Evolutionary conservation across 1,284 basidiomycete genomes (phyloP).

Genomic region (Omphalotus olearius): DNA sequence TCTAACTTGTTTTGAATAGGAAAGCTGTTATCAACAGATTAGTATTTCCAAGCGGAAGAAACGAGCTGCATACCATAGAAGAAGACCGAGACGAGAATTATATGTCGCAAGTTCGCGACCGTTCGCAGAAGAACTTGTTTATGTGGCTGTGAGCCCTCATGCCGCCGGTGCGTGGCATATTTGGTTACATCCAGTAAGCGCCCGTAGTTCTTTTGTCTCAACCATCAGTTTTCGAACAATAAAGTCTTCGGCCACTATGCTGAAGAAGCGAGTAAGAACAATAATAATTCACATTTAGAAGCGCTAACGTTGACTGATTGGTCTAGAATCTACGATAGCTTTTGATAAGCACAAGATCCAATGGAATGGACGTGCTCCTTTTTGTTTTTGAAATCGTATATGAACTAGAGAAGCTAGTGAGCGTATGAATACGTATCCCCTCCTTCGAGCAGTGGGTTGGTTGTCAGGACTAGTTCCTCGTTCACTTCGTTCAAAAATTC

Average conservation of each 20-base stretch:
- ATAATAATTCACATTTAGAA: not conserved
- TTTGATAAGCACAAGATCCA: not conserved
- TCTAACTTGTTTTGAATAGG: too few species aligned
- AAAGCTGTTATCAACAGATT: too few species aligned
- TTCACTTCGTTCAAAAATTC: not conserved
- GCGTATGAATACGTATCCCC: too few species aligned
- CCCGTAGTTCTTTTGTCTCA: not conserved
- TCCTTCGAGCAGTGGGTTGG: not conserved
- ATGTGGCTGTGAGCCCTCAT: not conserved
- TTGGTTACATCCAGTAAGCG: not conserved
- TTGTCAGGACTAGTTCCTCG: not conserved
- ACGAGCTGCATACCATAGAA: too few species aligned
- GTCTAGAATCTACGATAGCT: not conserved
- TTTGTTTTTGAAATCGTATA: not conserved
- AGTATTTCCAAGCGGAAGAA: too few species aligned
- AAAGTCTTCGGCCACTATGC: not conserved
- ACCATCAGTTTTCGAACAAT: not conserved
- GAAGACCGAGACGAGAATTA: too few species aligned
- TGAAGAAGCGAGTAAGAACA: not conserved
- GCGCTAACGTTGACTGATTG: not conserved
- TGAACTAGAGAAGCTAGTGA: not conserved
- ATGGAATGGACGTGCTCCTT: not conserved
- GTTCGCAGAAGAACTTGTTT: not conserved
- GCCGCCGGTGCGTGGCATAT: too few species aligned
- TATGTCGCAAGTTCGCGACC: too few species aligned